Percentiles rank a stretch among this genome's conserved stretches.
phyloP scores from a whole-genome alignment of 371 early-diverging fungal species.

The Spraguea lophii region DNA sequence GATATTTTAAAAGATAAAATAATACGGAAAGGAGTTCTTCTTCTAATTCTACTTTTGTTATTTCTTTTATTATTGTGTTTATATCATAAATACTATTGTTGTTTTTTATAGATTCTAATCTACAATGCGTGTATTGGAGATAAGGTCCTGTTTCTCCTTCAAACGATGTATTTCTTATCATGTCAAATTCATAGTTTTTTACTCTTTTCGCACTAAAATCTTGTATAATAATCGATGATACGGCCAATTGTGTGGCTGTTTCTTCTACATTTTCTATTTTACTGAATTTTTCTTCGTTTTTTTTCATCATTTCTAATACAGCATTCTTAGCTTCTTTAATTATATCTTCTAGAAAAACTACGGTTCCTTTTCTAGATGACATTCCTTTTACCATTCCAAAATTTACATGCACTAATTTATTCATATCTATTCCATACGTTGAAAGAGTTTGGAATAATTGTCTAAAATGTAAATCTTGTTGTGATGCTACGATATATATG shows the following conservation, averaged over 20 bases:
- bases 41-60: slow-evolving; percentile 44
- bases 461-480: slow-evolving; percentile 79
- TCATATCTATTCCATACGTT: slow-evolving; percentile 55
- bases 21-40: slow-evolving; percentile 56
- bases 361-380: slow-evolving; percentile 89
- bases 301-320: slow-evolving; percentile 74
- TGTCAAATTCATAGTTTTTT: slow-evolving; percentile 87
- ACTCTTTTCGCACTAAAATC: slow-evolving; percentile 78
- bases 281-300: slow-evolving; percentile 60
- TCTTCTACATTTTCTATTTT: slow-evolving; percentile 61
- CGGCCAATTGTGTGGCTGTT: slow-evolving; percentile 55
- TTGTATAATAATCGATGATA: slow-evolving; percentile 74
- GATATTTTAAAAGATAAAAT: slow-evolving; percentile 65
- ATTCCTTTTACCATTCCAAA: slow-evolving; percentile 82
- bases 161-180: slow-evolving; percentile 74
- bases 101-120: slow-evolving; percentile 56
- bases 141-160: slow-evolving; percentile 97
- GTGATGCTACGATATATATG: slow-evolving; percentile 77
- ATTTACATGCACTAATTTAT: slow-evolving; percentile 65
- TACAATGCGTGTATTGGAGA: slow-evolving; percentile 54
- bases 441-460: slow-evolving; percentile 80
- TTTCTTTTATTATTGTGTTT: not conserved
- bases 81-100: slow-evolving; percentile 5
- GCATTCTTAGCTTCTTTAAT: slow-evolving; percentile 64
- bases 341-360: slow-evolving; percentile 88